These are phyloP conservation scores for Phytophthora fragariae DNA, from an alignment of 352 stramenopile genomes.

Conservation along the genomic window DNA sequence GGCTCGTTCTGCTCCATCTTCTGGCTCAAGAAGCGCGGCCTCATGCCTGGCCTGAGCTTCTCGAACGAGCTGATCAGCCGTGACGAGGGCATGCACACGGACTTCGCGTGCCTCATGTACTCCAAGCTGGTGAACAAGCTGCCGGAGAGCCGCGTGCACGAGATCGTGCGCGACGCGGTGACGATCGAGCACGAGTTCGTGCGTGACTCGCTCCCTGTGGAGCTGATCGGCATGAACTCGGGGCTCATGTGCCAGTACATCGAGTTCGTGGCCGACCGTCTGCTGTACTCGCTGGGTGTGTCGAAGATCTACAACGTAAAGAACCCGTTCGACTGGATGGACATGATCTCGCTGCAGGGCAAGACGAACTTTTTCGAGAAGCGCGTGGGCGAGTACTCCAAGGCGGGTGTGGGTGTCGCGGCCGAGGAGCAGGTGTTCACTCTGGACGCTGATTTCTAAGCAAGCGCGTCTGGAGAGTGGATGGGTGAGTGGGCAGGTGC, in stretches of 20 bases:
- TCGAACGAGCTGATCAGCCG: too few species aligned
- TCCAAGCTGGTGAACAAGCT: slow-evolving; percentile 98
- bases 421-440: slow-evolving; percentile 92
- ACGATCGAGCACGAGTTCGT: slow-evolving; percentile 99
- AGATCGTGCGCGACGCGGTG: slow-evolving; percentile 97
- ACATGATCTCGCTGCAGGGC: slow-evolving; percentile 98
- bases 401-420: slow-evolving; percentile 95
- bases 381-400: slow-evolving; percentile 98
- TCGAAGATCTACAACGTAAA: slow-evolving; percentile 93
- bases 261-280: slow-evolving; percentile 97
- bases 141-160: slow-evolving; percentile 89
- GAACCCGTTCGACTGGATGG: slow-evolving; percentile 99
- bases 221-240: slow-evolving; percentile 99
- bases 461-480: background rate
- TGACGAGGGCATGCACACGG: too few species aligned
- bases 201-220: slow-evolving; percentile 95
- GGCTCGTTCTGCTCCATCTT: too few species aligned
- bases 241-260: slow-evolving; percentile 99
- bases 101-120: too few species aligned
- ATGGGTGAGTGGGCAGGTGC: background rate
- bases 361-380: slow-evolving; percentile 97
- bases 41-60: too few species aligned
- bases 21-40: too few species aligned
- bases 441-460: slow-evolving; percentile 95
- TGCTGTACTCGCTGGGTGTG: slow-evolving; percentile 94